Evolutionary conservation across 2,329 filamentous ascomycete genomes (phyloP).

Genomic region (Amylocarpus encephaloides): DNA sequence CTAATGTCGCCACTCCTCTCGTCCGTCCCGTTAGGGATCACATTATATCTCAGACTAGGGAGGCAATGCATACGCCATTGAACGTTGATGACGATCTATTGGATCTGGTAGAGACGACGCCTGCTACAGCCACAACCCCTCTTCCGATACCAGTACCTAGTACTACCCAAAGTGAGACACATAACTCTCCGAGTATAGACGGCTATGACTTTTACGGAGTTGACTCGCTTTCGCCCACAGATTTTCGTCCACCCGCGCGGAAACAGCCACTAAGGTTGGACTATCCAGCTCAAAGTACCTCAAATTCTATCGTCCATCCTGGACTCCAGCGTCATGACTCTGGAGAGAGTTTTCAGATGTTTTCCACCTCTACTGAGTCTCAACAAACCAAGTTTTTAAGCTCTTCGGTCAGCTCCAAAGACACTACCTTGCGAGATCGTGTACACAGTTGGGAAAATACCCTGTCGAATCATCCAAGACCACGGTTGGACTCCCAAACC

Average conservation of each 20-base stretch:
- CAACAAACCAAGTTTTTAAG: constrained; percentile 34
- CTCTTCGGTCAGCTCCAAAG: constrained; percentile 32
- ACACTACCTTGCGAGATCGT: constrained; percentile 19
- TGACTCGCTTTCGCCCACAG: constrained; percentile 45
- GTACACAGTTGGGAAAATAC: constrained; percentile 30
- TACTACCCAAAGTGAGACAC: constrained; percentile 12
- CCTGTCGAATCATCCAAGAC: constrained; percentile 10
- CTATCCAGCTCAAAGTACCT: constrained; percentile 11
- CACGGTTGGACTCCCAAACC: constrained; percentile 22
- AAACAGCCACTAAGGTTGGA: constrained; percentile 35
- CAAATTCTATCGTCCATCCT: constrained; percentile 1
- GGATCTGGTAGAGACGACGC: constrained; percentile 23
- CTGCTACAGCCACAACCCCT: constrained; percentile 15
- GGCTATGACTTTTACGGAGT: constrained; percentile 62
- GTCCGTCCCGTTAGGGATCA: constrained; percentile 43
- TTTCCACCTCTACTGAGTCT: constrained; percentile 49
- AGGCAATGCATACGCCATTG: constrained; percentile 23
- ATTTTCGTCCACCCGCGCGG: constrained; percentile 42
- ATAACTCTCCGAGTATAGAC: constrained; percentile 34
- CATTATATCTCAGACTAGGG: constrained; percentile 17
- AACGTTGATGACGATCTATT: constrained; percentile 30
- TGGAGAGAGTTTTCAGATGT: constrained; percentile 53
- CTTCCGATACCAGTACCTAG: constrained; percentile 26
- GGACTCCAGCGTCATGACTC: constrained; percentile 46
- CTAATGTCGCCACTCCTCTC: constrained; percentile 54